phyloP scores from a whole-genome alignment of 495 filamentous ascomycete species.

The Friedmanniomyces simplex region DNA sequence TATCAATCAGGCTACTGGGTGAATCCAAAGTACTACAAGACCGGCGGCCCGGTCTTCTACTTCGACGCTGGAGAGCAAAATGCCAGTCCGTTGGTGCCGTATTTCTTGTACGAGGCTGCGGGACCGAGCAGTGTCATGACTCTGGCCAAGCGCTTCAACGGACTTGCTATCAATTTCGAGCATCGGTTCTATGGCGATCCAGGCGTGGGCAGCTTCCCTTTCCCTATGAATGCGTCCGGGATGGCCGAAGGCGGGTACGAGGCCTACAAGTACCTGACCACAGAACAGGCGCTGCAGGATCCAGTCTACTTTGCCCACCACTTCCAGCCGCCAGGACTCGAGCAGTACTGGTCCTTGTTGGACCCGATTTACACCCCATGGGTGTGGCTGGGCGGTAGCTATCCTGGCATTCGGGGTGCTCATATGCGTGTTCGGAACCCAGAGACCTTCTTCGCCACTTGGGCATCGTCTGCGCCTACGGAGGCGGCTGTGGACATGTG shows the following conservation, averaged over 20 bases:
- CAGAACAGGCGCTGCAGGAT: slow-evolving; percentile 15
- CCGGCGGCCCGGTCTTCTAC: slow-evolving; percentile 9
- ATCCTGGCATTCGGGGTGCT: slow-evolving; percentile 46
- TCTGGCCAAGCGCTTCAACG: slow-evolving; percentile 4
- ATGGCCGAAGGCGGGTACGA: slow-evolving; percentile 9
- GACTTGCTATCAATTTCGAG: slow-evolving; percentile 8
- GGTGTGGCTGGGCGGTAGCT: slow-evolving; percentile 51
- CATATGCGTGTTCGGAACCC: slow-evolving; percentile 47
- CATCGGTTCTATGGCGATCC: slow-evolving; percentile 8
- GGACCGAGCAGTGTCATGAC: slow-evolving; percentile 1
- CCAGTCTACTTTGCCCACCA: slow-evolving; percentile 14
- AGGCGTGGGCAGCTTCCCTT: neutral
- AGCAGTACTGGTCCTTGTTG: slow-evolving; percentile 1
- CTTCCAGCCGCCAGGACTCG: slow-evolving; percentile 7
- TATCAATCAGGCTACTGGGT: no score
- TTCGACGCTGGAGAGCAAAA: slow-evolving; percentile 11
- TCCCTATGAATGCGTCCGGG: neutral
- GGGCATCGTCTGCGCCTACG: slow-evolving; percentile 46
- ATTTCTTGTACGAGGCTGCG: slow-evolving; percentile 13
- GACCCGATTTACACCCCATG: slow-evolving; percentile 25
- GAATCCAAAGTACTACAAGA: slow-evolving; percentile 1
- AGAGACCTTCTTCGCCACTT: slow-evolving; percentile 46
- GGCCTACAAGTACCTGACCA: slow-evolving; percentile 13
- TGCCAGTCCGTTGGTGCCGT: slow-evolving; percentile 9
- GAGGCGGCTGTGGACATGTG: slow-evolving; percentile 48